Conservation (phyloP, 1,284 basidiomycete genomes). For the Leccinum ambiguum region DNA sequence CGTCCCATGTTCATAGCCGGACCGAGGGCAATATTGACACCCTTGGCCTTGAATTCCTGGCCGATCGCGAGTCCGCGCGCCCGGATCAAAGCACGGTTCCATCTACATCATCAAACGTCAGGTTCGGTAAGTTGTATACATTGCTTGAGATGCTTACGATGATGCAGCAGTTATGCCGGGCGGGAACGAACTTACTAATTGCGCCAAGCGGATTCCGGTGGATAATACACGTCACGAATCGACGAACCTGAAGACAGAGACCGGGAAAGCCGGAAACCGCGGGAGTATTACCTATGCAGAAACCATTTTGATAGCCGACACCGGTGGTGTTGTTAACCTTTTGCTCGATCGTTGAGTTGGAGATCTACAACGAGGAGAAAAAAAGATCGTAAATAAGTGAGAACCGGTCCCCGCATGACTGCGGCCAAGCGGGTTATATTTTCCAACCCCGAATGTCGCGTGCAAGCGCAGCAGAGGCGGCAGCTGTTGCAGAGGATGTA, state of each 20-base stretch:
- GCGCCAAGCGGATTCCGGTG: conserved; percentile 41
- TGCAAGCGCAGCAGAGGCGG: conserved; percentile 79
- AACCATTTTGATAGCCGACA: conserved; percentile 37
- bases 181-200: conserved; percentile 47
- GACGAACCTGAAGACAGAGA: conserved; percentile 32
- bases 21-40: conserved; percentile 63
- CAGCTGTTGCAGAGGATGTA: conserved; percentile 79
- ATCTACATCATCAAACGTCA: conserved; percentile 16
- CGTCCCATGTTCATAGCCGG: conserved; percentile 58
- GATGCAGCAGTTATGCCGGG: conserved; percentile 54
- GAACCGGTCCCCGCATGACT: no score
- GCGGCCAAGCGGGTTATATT: no score
- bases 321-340: conserved; percentile 44
- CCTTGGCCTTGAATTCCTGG: conserved; percentile 73
- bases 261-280: conserved; percentile 30
- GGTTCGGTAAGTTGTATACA: neutral
- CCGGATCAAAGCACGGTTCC: conserved; percentile 45
- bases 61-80: conserved; percentile 71
- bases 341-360: conserved; percentile 38
- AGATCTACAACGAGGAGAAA: conserved; percentile 26
- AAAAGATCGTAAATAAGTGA: neutral
- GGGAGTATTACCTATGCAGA: conserved; percentile 44
- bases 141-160: conserved; percentile 39
- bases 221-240: conserved; percentile 22
- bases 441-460: conserved; percentile 33